phyloP scores from a whole-genome alignment of 768 basidiomycete genomes.

The Leccinum boreale region DNA sequence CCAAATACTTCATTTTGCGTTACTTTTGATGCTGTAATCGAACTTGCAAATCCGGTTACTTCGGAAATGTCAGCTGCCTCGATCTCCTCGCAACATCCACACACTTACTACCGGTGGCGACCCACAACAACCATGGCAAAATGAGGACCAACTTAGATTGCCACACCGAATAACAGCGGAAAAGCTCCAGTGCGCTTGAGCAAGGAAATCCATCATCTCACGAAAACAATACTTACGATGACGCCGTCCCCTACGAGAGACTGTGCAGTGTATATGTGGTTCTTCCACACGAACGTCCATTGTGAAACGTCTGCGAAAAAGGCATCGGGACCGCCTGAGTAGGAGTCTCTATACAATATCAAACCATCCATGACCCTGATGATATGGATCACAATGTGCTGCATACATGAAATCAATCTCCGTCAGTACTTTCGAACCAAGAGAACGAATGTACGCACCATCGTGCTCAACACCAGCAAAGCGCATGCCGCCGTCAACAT shows the following conservation, averaged over 20 bases:
- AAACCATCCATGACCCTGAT: slow-evolving; percentile 27
- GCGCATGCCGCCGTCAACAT: slow-evolving; percentile 25
- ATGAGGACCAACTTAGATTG: slow-evolving; percentile 25
- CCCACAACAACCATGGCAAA: slow-evolving; percentile 31
- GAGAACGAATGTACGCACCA: slow-evolving; percentile 12
- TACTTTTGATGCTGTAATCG: slow-evolving; percentile 14
- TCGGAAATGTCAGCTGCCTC: neutral
- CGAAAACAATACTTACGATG: slow-evolving; percentile 17
- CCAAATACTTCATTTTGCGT: slow-evolving; percentile 24
- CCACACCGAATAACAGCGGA: slow-evolving; percentile 34
- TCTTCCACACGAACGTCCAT: slow-evolving; percentile 30
- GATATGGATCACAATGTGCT: slow-evolving; percentile 30
- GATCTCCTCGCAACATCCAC: neutral
- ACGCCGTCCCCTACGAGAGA: slow-evolving; percentile 31
- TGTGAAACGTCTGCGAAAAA: slow-evolving; percentile 31
- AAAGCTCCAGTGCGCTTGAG: slow-evolving; percentile 17
- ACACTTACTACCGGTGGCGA: slow-evolving; percentile 21
- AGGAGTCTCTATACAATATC: slow-evolving; percentile 14
- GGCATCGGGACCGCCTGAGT: slow-evolving; percentile 16
- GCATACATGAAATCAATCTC: neutral
- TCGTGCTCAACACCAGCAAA: slow-evolving; percentile 31
- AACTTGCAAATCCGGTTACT: slow-evolving; percentile 21
- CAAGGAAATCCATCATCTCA: neutral
- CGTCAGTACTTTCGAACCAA: neutral
- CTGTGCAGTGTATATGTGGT: slow-evolving; percentile 22